Base-by-base conservation (phyloP, 106 monocot genomes). In the Allium fistulosum region DNA sequence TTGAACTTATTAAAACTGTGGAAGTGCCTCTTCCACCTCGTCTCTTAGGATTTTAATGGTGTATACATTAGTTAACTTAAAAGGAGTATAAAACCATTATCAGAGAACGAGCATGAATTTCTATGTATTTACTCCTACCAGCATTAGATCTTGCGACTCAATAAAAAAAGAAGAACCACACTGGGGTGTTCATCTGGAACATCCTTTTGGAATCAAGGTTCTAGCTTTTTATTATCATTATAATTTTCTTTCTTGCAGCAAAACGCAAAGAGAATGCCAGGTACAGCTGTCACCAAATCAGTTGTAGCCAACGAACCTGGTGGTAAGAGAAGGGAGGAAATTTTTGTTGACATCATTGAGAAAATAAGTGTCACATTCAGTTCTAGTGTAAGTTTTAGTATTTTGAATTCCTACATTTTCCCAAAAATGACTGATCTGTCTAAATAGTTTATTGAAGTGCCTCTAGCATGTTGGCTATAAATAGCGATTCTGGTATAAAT, bases 301-400 rank as follows among this genome's bases (percentile, higher is more conserved):
- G 97, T 97, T 74, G 82, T 97, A 67, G 89, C 92, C 18, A 97
- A 77, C 70, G 97, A 97, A 57, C 80, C 92, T 75, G 97, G 92
- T 79, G 96, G 84, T 17, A 84, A 75, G 80, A 92, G 87, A 80
- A 89, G 97, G 63, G 97, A 97, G 77, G 92, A 97, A 82, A 97
- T 97, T 58, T 97, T 92, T 87, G 97, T 97, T 51, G 97, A 97
- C 71, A 80, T 92, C 57, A 97, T 97, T 61, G 97, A 97, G 78
- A 97, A 92, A 81, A 97, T 97, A 69, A 97, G 97, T 78, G 92
- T 97, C 65, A 97, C 92, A 65, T 92, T 97, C 77, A 97, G 97
- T 71, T 92, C 97, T 26, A 97, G 97, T 72, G 97, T 97, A 70
- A 92, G 97, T 97, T 57, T 22, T 48, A 14, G 48, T 60, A 51